Base-by-base conservation (phyloP, 345 rosid species). In the Eucalyptus rudis region DNA sequence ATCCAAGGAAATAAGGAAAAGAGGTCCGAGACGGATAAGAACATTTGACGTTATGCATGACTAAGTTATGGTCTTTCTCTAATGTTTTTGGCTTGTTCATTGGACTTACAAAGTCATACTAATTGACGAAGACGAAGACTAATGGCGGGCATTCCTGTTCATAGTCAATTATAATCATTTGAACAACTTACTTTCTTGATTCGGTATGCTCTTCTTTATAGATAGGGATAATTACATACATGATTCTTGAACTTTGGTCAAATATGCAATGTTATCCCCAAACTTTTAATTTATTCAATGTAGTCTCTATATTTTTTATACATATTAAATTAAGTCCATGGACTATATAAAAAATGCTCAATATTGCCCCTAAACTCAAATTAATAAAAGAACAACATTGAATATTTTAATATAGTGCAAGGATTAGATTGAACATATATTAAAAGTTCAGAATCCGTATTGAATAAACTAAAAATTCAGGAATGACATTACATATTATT, bases 231-330 rank as follows among this genome's bases (percentile, higher is more conserved):
- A 59, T 59, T 27, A 27, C 29, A 25, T 25, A 27, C 2, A 59
- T 12, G 2, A 27, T 25, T 27, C 15, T 27, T 59, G 13, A 59
- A 25, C n/a, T 59, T 59, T 59, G 4, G 27, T 25, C 3, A 4
- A 25, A 59, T 27, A 25, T 12, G 31, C 2, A 59, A 1, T 59
- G 14, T 27, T 12, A 59, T 59, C 0, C 0, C 3, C 9, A 8
- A 31, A 66, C 3, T 64, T 66, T 66, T 66, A n/a, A 31, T 4
- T 66, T 66, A 15, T 66, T n/a, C 20, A 66, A 66, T 31, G 3
- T 66, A 13, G 17, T 66, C 5, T 0, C 3, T 66, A n/a, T n/a
- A 7, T 15, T n/a, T 15, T 66, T 15, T n/a, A 15, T 15, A 15
- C 36, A 13, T 66, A 8, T 66, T n/a, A 10, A 66, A 66, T 31